phyloP scores from a whole-genome alignment of 2,329 filamentous ascomycete species.

The Penicillium sp. region DNA sequence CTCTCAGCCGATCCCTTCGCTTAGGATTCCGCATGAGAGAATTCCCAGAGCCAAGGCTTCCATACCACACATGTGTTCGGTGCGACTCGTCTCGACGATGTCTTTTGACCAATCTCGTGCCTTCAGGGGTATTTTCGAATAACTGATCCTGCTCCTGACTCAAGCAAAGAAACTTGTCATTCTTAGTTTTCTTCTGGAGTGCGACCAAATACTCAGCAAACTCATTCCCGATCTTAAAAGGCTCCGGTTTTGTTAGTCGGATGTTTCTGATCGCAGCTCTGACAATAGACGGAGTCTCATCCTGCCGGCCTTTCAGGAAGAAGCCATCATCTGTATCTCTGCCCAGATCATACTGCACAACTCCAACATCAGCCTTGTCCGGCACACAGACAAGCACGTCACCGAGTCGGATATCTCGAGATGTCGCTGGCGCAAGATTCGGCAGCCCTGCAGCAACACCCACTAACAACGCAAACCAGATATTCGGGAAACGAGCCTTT shows the following conservation, averaged over 20 bases:
- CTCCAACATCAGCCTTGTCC: slow-evolving; percentile 19
- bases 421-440: slow-evolving; percentile 20
- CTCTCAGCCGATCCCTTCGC: neutral
- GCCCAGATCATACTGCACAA: slow-evolving; percentile 33
- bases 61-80: neutral
- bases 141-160: neutral
- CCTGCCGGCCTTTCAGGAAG: slow-evolving; percentile 24
- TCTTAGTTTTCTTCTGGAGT: neutral
- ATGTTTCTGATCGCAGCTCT: slow-evolving; percentile 22
- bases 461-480: slow-evolving; percentile 37
- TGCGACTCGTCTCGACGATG: neutral
- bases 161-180: neutral
- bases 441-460: slow-evolving; percentile 36
- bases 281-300: slow-evolving; percentile 24
- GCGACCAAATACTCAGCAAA: neutral
- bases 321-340: slow-evolving; percentile 30
- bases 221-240: neutral
- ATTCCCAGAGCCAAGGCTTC: neutral
- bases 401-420: slow-evolving; percentile 35
- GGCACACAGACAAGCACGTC: slow-evolving; percentile 33
- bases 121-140: neutral
- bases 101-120: neutral
- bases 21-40: neutral
- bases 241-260: neutral
- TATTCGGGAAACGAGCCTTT: slow-evolving; percentile 33